Base-by-base conservation (phyloP, 2,329 filamentous ascomycete genomes). In the Dryadomyces quercus-mongolicae region DNA sequence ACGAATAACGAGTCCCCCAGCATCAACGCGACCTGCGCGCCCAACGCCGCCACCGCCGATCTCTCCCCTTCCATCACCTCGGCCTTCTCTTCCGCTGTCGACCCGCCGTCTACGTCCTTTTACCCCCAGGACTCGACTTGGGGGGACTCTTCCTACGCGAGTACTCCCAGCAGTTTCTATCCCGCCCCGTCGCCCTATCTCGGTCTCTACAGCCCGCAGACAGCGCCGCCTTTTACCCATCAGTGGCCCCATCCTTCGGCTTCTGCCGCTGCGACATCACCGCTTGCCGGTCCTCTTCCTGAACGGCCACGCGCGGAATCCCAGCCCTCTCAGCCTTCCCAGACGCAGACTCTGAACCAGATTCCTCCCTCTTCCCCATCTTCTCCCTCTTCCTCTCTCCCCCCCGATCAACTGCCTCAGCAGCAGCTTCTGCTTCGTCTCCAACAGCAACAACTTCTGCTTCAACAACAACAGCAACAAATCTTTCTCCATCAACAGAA, bases 101-200 rank as follows among this genome's bases (percentile, higher is more conserved):
- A 45, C 34, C 38, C 42, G 20, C 31, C 53, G 2, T 22, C 40
- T 8, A 16, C 40, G 34, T 15, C 38, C 51, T 60, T 55, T 40
- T 56, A 55, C 36, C 43, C 36, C n/a, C 50, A 58, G 55, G 64
- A 66, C 59, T 64, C 73, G 58, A 68, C 65, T 65, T 80, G 76
- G 76, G 63, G 67, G 57, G 74, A 68, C 59, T 52, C 25, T 16
- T 44, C 50, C 5, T 20, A 21, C 8, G 43, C 50, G n/a, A 38
- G 49, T 36, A 70, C 70, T 13, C 71, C 74, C 71, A 73, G 60
- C 67, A 56, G 38, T 69, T 53, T 74, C 65, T 68, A 71, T 58
- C 40, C 54, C 45, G 31, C 18, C 52, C 18, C 31, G 31, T 56
- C 60, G 47, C 53, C 64, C 31, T 69, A 70, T 58, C 68, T 66